Evolutionary conservation across 257 asterid species (phyloP).

Genomic region (Orobanche coerulescens): DNA sequence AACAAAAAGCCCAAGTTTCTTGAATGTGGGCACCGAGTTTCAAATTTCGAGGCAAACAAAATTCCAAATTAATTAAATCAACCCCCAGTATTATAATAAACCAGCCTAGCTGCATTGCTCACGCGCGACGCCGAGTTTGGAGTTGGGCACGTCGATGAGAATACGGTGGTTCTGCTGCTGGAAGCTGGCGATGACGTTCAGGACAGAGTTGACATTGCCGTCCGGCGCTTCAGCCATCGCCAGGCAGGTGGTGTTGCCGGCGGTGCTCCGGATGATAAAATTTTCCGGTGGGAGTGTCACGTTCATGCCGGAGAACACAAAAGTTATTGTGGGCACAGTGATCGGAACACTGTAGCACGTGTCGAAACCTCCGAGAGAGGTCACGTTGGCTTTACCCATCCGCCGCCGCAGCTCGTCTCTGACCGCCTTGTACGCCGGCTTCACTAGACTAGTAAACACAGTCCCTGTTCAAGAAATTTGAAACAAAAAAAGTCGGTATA

Average conservation of each 20-base stretch:
- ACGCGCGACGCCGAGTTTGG: constrained; percentile 58
- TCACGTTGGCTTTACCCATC: constrained; percentile 41
- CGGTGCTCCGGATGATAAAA: constrained; percentile 47
- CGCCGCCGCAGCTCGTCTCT: constrained; percentile 50
- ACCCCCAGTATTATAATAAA: too few relatives aligned
- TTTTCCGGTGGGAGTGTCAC: constrained; percentile 48
- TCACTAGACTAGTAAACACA: constrained; percentile 44
- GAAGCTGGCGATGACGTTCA: constrained; percentile 67
- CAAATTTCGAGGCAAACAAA: too few relatives aligned
- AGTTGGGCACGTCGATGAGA: constrained; percentile 48
- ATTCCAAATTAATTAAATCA: too few relatives aligned
- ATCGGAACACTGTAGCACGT: constrained; percentile 49
- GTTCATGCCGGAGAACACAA: constrained; percentile 50
- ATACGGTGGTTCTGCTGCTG: constrained; percentile 91
- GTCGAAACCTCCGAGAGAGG: constrained; percentile 59
- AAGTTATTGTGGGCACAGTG: constrained; percentile 36
- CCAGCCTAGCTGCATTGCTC: constrained; percentile 47
- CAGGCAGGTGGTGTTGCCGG: constrained; percentile 49
- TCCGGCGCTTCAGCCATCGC: constrained; percentile 82
- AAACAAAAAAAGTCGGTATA: too few relatives aligned
- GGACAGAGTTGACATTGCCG: constrained; percentile 43
- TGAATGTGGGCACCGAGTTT: too few relatives aligned
- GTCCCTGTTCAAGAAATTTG: constrained; percentile 29
- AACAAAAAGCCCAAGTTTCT: too few relatives aligned
- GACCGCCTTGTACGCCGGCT: constrained; percentile 47